Conservation (phyloP, 306 rosid species). For the Lathyrus oleraceus region DNA sequence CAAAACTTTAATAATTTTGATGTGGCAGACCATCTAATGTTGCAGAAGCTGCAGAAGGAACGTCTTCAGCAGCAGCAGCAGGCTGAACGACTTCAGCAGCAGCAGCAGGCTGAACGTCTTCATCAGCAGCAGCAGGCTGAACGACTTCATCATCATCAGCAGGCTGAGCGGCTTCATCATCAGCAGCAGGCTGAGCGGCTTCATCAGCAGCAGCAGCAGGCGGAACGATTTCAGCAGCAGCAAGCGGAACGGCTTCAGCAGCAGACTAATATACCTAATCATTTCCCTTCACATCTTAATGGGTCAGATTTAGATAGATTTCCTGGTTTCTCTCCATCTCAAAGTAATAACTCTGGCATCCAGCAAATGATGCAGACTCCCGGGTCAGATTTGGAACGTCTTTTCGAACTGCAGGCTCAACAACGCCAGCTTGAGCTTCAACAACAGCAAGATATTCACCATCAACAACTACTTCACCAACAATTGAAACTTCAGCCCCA, state of each 20-base stretch:
- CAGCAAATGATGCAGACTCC: constrained; percentile 52
- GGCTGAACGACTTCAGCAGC: background rate
- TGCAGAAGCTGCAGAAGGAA: constrained; percentile 52
- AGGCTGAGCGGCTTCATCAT: background rate
- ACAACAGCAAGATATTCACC: constrained; percentile 59
- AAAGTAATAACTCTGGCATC: constrained; percentile 44
- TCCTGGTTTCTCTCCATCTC: constrained; percentile 47
- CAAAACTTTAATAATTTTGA: constrained; percentile 46
- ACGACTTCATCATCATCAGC: constrained; percentile 42
- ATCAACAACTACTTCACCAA: constrained; percentile 53
- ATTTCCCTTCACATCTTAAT: constrained; percentile 44
- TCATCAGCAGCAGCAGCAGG: constrained; percentile 9
- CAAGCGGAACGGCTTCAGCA: constrained; percentile 37
- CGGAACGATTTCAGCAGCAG: constrained; percentile 43
- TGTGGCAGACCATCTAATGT: constrained; percentile 45
- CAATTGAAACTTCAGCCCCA: constrained; percentile 63
- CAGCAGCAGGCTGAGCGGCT: background rate
- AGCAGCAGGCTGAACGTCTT: background rate
- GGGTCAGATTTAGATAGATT: constrained; percentile 51
- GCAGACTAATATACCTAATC: constrained; percentile 41
- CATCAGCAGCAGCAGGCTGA: background rate
- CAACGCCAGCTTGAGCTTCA: constrained; percentile 63
- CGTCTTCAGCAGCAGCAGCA: constrained; percentile 50
- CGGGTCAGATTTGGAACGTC: constrained; percentile 55
- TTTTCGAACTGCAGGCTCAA: constrained; percentile 47